Conservation (phyloP, 1,284 basidiomycete genomes). For the Cutaneotrichosporon sp. region DNA sequence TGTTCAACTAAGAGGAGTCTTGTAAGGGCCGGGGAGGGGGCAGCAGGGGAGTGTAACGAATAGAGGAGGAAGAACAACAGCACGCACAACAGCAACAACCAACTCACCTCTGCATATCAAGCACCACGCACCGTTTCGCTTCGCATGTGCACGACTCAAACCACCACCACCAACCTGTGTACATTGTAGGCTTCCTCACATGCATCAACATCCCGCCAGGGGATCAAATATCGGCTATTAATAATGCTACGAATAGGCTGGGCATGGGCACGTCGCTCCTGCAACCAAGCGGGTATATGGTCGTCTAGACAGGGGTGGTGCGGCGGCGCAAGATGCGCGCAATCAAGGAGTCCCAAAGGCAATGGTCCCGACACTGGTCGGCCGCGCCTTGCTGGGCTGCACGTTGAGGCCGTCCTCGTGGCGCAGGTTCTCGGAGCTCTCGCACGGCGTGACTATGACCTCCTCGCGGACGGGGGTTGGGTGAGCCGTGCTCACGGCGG, state of each 20-base stretch:
- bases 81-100: not conserved
- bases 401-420: not conserved
- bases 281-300: not conserved
- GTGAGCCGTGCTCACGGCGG: not conserved
- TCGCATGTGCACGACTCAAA: not conserved
- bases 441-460: constrained; percentile 17
- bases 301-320: not conserved
- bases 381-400: constrained; percentile 3
- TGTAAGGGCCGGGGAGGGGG: too few species aligned
- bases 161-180: constrained; percentile 3
- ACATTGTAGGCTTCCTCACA: constrained; percentile 12
- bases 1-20: constrained; percentile 36
- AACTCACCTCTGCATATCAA: constrained; percentile 2
- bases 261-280: not conserved
- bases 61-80: not conserved
- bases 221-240: not conserved
- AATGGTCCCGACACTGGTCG: constrained; percentile 13
- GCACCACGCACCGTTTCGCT: not conserved
- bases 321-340: not conserved
- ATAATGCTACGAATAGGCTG: not conserved
- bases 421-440: constrained; percentile 12
- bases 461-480: constrained; percentile 3
- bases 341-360: constrained; percentile 15
- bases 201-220: constrained; percentile 17
- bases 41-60: not conserved